Base-by-base conservation (phyloP, 2,329 filamentous ascomycete genomes). In the Dothideomycetes sp. region DNA sequence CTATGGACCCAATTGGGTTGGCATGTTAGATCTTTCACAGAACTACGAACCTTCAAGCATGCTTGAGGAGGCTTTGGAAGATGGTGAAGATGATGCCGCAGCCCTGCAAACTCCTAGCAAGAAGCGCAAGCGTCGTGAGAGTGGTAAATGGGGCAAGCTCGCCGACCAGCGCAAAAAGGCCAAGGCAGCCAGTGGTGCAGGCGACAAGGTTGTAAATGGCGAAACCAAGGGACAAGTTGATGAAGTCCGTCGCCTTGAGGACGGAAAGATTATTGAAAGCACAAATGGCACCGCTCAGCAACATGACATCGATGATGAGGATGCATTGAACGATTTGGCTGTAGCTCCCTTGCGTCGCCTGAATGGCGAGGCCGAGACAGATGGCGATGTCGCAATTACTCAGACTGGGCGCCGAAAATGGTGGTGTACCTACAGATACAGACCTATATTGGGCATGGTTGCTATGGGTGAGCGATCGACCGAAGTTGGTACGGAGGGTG, bases 351-450 rank as follows among this genome's bases (percentile, higher is more conserved):
- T 48, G 4, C 28, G 29, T 61, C 64, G 47, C 59, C 57, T 13
- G 54, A 59, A 55, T 42, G 58, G 62, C 38, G 57, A 60, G 27
- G 30, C 48, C 38, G 48, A 46, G 30, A 44, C 46, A 41, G 57
- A 59, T 49, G 23, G 30, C 28, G 37, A 29, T 28, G 9, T 33
- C 1, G 35, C 52, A 41, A 43, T 51, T 52, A 45, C 51, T 44
- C 37, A 50, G 41, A 47, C 43, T 15, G 30, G 33, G 12, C 51
- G 58, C 32, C 53, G 58, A 37, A 52, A 51, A 5, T 74, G 68
- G 65, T 96, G 87, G 85, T 77, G 80, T 57, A 94, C 88, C 4
- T 87, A 83, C 70, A 93, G 94, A 62, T 98, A 96, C 63, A 75
- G 88, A 44, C 84, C 88, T n/a, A 87, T 98, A 51, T 69, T 98